Evolutionary conservation across 2,329 filamentous ascomycete genomes (phyloP).

Genomic region (Colletotrichum godetiae): DNA sequence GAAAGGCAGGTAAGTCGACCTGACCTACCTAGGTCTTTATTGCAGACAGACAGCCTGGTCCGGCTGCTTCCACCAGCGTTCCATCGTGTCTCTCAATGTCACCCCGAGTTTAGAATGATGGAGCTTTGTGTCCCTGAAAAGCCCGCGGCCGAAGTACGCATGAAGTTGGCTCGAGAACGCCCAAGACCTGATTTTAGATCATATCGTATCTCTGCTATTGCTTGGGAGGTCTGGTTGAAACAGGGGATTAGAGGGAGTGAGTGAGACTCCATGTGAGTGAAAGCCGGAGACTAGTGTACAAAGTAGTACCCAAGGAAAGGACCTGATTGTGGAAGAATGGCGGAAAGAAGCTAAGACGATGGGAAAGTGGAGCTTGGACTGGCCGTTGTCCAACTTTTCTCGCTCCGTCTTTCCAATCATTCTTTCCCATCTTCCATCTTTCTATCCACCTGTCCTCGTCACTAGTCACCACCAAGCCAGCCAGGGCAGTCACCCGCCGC

Average conservation of each 20-base stretch:
- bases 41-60: constrained; percentile 2
- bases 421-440: not conserved
- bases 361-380: not conserved
- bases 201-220: constrained; percentile 16
- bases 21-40: too few relatives aligned
- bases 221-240: constrained; percentile 22
- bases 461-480: not conserved
- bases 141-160: not conserved
- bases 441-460: not conserved
- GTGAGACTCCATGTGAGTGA: too few relatives aligned
- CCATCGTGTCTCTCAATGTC: constrained; percentile 20
- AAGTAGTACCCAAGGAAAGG: not conserved
- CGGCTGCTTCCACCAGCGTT: constrained; percentile 26
- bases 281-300: too few relatives aligned
- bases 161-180: constrained; percentile 7
- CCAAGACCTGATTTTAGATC: constrained; percentile 32
- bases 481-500: not conserved
- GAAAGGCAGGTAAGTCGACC: not conserved
- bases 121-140: constrained; percentile 17
- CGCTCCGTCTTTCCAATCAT: not conserved
- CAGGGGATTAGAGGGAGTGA: not conserved
- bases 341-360: constrained; percentile 28
- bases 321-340: constrained; percentile 23
- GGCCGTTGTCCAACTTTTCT: constrained; percentile 1
- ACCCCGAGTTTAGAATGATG: constrained; percentile 16